Conservation (phyloP, 179 eudicot genomes). For the Silene vulgaris region DNA sequence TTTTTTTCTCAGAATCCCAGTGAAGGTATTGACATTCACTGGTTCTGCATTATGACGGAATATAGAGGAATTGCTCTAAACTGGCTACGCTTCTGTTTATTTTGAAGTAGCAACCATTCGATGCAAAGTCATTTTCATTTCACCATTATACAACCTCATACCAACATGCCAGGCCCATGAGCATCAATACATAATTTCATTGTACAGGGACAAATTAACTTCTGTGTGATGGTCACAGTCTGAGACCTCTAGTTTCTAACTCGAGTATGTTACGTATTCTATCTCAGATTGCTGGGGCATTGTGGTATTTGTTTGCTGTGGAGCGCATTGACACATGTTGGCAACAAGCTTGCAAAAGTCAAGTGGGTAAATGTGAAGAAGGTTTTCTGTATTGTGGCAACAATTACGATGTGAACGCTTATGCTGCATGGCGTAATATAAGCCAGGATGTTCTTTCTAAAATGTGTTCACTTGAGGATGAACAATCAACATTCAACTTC, state of each 20-base stretch:
- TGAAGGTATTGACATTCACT: no score
- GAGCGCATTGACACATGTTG: conserved; percentile 46
- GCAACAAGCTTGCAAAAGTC: conserved; percentile 35
- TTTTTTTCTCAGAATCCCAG: no score
- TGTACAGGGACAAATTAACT: not conserved
- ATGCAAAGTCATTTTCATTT: no score
- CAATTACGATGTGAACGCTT: not conserved
- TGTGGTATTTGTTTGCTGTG: conserved; percentile 47
- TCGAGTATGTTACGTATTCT: not conserved
- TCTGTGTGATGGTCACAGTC: not conserved
- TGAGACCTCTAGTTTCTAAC: conserved; percentile 4
- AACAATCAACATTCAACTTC: conserved; percentile 27
- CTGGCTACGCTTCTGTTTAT: no score
- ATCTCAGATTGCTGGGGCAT: conserved; percentile 40
- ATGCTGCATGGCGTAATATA: conserved; percentile 29
- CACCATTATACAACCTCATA: not conserved
- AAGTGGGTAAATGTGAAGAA: conserved; percentile 21
- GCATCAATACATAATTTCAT: not conserved
- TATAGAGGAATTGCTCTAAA: no score
- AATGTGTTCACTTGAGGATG: conserved; percentile 30
- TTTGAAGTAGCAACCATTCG: no score
- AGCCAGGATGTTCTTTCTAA: conserved; percentile 27
- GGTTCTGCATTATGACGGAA: no score
- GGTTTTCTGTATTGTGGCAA: conserved; percentile 33
- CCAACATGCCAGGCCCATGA: not conserved